Percentiles rank a stretch among this genome's conserved stretches.
Conservation (phyloP, 2,329 filamentous ascomycete genomes). For the Colletotrichum lindemuthianum region DNA sequence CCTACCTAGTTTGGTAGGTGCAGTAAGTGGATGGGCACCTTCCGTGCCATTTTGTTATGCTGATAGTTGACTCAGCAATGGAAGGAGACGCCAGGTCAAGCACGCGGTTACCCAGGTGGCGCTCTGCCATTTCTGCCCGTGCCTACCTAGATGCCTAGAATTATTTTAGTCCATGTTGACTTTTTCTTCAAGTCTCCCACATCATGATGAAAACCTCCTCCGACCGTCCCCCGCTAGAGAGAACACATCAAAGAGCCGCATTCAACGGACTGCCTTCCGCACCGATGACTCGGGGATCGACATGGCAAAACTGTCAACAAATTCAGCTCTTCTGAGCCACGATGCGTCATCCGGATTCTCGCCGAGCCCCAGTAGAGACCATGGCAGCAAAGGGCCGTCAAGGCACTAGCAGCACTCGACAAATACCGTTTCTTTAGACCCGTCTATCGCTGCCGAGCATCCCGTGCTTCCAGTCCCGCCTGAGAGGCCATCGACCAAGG, state of each 20-base stretch:
- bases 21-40: no score
- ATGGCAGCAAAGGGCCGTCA: background rate
- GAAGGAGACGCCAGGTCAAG: background rate
- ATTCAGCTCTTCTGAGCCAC: no score
- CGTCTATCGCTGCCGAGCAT: background rate
- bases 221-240: background rate
- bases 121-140: constrained; percentile 30
- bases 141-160: background rate
- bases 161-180: background rate
- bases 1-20: no score
- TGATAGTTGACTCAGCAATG: no score
- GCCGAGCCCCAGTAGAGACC: background rate
- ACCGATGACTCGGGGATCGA: constrained; percentile 10
- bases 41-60: no score
- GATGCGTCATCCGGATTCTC: background rate
- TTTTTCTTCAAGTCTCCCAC: constrained; percentile 2
- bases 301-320: background rate
- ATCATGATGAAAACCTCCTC: background rate
- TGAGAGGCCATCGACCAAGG: background rate
- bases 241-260: constrained; percentile 3
- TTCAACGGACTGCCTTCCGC: background rate
- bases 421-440: background rate
- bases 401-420: background rate
- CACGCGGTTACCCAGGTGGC: constrained; percentile 27
- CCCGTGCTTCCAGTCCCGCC: background rate